Conservation (phyloP, 1,284 basidiomycete genomes). For the Irpex sp. region DNA sequence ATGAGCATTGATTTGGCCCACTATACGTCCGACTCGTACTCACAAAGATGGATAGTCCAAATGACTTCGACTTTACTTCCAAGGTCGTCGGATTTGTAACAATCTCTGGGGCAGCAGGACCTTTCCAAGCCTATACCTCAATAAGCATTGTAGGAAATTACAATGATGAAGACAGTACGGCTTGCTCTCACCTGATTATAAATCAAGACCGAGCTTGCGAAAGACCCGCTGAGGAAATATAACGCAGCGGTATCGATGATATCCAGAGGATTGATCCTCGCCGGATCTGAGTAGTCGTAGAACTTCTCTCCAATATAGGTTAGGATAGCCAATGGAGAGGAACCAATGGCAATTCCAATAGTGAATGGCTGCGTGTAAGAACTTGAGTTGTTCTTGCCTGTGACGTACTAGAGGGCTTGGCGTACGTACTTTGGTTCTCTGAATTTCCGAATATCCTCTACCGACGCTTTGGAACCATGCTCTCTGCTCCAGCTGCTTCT, state of each 20-base stretch:
- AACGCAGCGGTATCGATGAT: slow-evolving; percentile 18
- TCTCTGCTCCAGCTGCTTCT: not conserved
- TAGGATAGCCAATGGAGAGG: slow-evolving; percentile 20
- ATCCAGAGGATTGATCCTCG: not conserved
- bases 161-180: too few relatives aligned
- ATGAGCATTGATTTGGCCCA: too few relatives aligned
- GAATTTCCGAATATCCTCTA: slow-evolving; percentile 8
- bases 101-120: not conserved
- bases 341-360: slow-evolving; percentile 11
- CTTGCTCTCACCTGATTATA: slow-evolving; percentile 8
- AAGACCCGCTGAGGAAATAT: slow-evolving; percentile 21
- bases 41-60: not conserved
- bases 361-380: too few relatives aligned
- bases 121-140: not conserved
- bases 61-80: not conserved
- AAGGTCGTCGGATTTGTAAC: not conserved
- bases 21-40: too few relatives aligned
- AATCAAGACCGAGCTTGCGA: slow-evolving; percentile 15
- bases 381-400: too few relatives aligned
- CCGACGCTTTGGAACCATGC: slow-evolving; percentile 10
- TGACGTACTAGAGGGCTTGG: too few relatives aligned
- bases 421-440: slow-evolving; percentile 8
- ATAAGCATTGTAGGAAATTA: too few relatives aligned
- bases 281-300: not conserved
- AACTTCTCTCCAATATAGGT: slow-evolving; percentile 22